phyloP scores from a whole-genome alignment of 352 stramenopile species.

The Globisporangium mamillatum region DNA sequence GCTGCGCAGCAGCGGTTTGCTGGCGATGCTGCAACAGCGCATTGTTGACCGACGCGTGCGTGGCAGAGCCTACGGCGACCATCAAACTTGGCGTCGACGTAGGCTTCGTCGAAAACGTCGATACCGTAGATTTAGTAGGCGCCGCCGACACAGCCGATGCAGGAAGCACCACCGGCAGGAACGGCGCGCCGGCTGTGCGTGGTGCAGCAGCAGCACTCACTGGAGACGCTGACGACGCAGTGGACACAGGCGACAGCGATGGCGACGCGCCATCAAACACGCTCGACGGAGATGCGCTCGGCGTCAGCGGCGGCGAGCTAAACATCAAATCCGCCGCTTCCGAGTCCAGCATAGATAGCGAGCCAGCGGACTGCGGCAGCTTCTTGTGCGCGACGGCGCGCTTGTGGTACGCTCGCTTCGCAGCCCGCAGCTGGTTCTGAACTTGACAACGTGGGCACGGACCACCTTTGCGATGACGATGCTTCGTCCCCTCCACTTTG shows the following conservation, averaged over 20 bases:
- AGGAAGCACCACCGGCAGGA: constrained; percentile 23
- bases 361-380: constrained; percentile 44
- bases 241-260: constrained; percentile 22
- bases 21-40: constrained; percentile 16
- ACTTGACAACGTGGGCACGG: constrained; percentile 80
- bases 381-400: constrained; percentile 81
- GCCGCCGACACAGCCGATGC: constrained; percentile 18
- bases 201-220: not conserved
- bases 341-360: constrained; percentile 5
- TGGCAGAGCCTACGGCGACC: constrained; percentile 11
- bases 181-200: constrained; percentile 19
- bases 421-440: constrained; percentile 76
- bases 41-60: constrained; percentile 3
- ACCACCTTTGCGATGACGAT: constrained; percentile 79
- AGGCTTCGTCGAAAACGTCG: constrained; percentile 7
- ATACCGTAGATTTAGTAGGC: not conserved
- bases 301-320: constrained; percentile 15
- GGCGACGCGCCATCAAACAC: constrained; percentile 24
- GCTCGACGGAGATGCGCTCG: constrained; percentile 13
- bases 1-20: constrained; percentile 11
- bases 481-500: constrained; percentile 86
- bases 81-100: constrained; percentile 5
- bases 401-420: constrained; percentile 82
- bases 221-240: constrained; percentile 11
- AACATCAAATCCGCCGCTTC: constrained; percentile 17